Base-by-base conservation (phyloP, 441 rosid species). In the Corymbia calophylla region DNA sequence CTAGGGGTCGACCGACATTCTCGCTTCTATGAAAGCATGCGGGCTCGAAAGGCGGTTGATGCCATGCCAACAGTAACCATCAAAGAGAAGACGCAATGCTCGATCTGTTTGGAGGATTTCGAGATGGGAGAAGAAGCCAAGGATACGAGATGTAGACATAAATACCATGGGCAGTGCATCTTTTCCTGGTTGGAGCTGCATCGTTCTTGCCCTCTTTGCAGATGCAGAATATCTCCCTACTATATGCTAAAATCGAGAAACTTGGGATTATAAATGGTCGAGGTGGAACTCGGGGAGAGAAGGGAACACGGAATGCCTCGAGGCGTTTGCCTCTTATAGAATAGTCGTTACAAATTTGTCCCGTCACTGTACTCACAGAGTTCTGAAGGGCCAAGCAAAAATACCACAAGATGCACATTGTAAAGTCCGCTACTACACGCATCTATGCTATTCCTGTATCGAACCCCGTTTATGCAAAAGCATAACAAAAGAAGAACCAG, bases 41-140 rank as follows among this genome's bases (percentile, higher is more conserved):
- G 32, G n/a, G 17, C 62, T 1, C 48, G 51, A 86, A 60, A 32
- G 64, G 66, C 12, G 4, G 64, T 53, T 35, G 48, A 86, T 32
- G 84, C n/a, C 51, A 77, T 77, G 84, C 84, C 84, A 14, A 70
- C 44, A 16, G 82, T 32, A 9, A 87, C 39, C 56, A 70, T 49
- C 89, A 12, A 25, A 14, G 89, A 87, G 84, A 32, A 12, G 10
- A n/a, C 23, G 23, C 62, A 87, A 25, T 87, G 89, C 81, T 87
- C 82, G 19, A 87, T 87, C 48, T 87, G 89, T 53, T 51, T 87
- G 81, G 85, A 87, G 89, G 85, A 87, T 21, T 87, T 87, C 44
- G 62, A 87, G 89, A n/a, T 87, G 48, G 89, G 62, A 87, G 89
- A 51, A 35, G 62, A 87, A 87, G 89, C 62, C 11, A 70, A 87